Evolutionary conservation across 495 filamentous ascomycete genomes (phyloP).

Genomic region (Xylaria venustula): DNA sequence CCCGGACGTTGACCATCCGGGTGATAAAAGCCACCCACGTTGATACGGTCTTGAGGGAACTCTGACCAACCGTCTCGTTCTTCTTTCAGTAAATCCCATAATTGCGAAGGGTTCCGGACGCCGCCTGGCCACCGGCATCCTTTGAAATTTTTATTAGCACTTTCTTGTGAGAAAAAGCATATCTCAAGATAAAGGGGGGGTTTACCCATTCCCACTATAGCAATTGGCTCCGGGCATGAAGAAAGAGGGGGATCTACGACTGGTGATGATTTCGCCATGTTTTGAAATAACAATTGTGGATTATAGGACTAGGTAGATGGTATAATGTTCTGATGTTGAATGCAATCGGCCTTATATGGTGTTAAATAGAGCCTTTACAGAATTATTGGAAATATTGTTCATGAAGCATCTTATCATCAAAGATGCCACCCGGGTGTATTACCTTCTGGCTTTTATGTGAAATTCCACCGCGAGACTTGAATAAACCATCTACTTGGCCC

Average conservation of each 20-base stretch:
- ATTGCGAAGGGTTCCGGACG: neutral
- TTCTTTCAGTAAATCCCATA: slow-evolving; percentile 1
- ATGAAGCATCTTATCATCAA: too few species aligned
- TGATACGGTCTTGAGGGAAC: slow-evolving; percentile 30
- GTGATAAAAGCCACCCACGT: slow-evolving; percentile 61
- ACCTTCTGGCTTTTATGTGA: too few species aligned
- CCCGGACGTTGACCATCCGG: slow-evolving; percentile 42
- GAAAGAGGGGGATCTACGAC: neutral
- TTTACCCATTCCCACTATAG: slow-evolving; percentile 2
- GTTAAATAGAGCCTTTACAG: too few species aligned
- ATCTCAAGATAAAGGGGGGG: neutral
- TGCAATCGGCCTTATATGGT: too few species aligned
- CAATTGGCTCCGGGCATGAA: neutral
- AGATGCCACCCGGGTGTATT: too few species aligned
- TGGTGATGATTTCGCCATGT: neutral
- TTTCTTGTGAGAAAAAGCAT: neutral
- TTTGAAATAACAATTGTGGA: neutral
- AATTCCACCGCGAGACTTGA: too few species aligned
- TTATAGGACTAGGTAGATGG: too few species aligned
- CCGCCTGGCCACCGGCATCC: neutral
- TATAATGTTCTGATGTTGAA: too few species aligned
- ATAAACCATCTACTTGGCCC: too few species aligned
- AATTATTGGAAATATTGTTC: too few species aligned
- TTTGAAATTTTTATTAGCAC: neutral
- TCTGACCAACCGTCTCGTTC: neutral